Evolutionary conservation across 257 asterid genomes (phyloP).

Genomic region (Salvia rosmarinus): DNA sequence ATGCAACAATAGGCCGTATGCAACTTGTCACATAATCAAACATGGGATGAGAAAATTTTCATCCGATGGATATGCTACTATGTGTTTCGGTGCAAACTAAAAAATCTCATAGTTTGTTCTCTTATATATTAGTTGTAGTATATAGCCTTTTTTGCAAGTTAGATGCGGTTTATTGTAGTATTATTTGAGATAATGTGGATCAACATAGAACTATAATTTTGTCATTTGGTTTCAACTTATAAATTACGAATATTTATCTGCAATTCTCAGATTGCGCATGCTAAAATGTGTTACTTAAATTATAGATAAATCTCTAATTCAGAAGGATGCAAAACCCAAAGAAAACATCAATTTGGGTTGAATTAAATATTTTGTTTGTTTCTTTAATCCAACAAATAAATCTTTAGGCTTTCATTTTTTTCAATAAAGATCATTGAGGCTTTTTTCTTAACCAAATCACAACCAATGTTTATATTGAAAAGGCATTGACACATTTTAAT

Average conservation of each 20-base stretch:
- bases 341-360: too few species aligned
- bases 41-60: background rate
- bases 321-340: too few species aligned
- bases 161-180: background rate
- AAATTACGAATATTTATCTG: background rate
- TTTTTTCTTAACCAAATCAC: too few species aligned
- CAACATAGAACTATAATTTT: background rate
- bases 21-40: background rate
- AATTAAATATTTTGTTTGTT: background rate
- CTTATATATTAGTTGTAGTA: too few species aligned
- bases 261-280: too few species aligned
- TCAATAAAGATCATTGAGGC: too few species aligned
- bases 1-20: background rate
- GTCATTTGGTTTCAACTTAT: background rate
- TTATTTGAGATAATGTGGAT: background rate
- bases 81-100: conserved; percentile 18
- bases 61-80: background rate
- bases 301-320: too few species aligned
- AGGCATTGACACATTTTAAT: too few species aligned
- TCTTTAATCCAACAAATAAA: background rate
- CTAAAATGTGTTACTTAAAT: too few species aligned
- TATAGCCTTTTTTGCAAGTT: background rate
- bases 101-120: background rate
- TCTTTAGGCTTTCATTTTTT: too few species aligned
- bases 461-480: too few species aligned